A percentile compares a stretch with the other conserved stretches of the same genome.
Conservation (phyloP, 2,329 filamentous ascomycete genomes). For the Herpotrichia juniperi region DNA sequence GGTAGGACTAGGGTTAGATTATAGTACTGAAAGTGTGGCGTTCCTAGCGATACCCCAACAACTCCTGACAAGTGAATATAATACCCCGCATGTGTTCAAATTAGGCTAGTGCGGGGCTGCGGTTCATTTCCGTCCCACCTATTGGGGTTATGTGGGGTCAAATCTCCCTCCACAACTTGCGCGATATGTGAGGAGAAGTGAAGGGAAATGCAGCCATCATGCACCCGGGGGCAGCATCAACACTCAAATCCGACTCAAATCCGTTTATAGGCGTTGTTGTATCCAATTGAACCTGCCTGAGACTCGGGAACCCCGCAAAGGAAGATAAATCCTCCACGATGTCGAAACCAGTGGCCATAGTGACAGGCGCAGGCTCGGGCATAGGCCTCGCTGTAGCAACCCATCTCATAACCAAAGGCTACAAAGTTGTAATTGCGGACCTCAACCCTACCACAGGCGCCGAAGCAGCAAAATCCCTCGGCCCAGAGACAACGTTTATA, state of each 20-base stretch:
- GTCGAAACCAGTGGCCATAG: slow-evolving; percentile 50
- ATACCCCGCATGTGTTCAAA: slow-evolving; percentile 15
- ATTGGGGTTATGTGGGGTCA: slow-evolving; percentile 17
- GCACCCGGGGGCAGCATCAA: not conserved
- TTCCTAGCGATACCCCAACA: not conserved
- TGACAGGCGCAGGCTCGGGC: slow-evolving; percentile 54
- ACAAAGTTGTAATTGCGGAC: slow-evolving; percentile 53
- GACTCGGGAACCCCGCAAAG: not conserved
- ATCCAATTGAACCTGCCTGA: not conserved
- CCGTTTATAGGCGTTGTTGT: not conserved
- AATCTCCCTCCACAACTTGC: slow-evolving; percentile 11
- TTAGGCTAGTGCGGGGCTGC: slow-evolving; percentile 15
- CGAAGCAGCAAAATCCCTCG: slow-evolving; percentile 34
- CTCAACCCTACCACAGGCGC: slow-evolving; percentile 41
- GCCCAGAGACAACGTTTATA: slow-evolving; percentile 44
- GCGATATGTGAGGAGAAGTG: not conserved
- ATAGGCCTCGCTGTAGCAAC: slow-evolving; percentile 53
- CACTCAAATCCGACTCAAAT: not conserved
- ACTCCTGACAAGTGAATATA: not conserved
- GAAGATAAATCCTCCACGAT: slow-evolving; percentile 20
- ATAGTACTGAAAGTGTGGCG: not conserved
- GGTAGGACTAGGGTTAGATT: not conserved
- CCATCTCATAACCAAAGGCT: slow-evolving; percentile 47
- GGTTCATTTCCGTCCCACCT: slow-evolving; percentile 8
- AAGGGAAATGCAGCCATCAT: slow-evolving; percentile 1